phyloP scores from a whole-genome alignment of 2,329 filamentous ascomycete genomes.

The Pestalotiopsis sp. region DNA sequence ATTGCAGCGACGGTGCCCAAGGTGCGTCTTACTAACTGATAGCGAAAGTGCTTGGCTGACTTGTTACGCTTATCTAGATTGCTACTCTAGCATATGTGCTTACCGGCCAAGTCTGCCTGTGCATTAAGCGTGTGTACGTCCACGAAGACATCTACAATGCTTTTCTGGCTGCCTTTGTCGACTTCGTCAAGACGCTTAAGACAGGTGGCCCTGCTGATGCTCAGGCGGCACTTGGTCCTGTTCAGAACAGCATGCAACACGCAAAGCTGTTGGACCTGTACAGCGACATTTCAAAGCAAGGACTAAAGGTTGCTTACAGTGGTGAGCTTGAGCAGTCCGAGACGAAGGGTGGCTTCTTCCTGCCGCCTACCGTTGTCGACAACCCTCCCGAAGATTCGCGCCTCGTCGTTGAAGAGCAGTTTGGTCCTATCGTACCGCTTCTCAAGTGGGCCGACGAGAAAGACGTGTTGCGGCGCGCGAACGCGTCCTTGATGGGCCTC shows the following conservation, averaged over 20 bases:
- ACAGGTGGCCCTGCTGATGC: constrained; percentile 14
- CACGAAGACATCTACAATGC: constrained; percentile 20
- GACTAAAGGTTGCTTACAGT: constrained; percentile 20
- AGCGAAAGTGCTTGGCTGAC: neutral
- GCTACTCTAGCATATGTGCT: neutral
- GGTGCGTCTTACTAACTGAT: neutral
- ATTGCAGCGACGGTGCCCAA: neutral
- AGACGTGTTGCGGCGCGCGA: constrained; percentile 47
- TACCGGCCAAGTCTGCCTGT: constrained; percentile 1
- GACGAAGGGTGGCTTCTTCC: constrained; percentile 18
- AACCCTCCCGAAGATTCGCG: constrained; percentile 26
- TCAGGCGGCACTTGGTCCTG: constrained; percentile 18
- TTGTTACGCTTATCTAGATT: neutral
- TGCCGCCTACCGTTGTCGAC: constrained; percentile 23
- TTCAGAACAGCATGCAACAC: constrained; percentile 26
- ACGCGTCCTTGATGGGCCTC: constrained; percentile 52
- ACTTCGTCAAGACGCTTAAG: neutral
- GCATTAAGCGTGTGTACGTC: neutral
- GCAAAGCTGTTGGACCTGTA: constrained; percentile 26
- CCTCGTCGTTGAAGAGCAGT: constrained; percentile 25
- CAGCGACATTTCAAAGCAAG: constrained; percentile 22
- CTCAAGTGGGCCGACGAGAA: constrained; percentile 44
- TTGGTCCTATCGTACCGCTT: constrained; percentile 42
- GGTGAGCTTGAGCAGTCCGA: neutral
- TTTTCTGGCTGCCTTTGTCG: constrained; percentile 46